A percentile compares a stretch with the other conserved stretches of the same genome.
These are phyloP conservation scores for Schwanniomyces polymorphus DNA, from an alignment of 805 yeast species.

Conservation along the genomic window DNA sequence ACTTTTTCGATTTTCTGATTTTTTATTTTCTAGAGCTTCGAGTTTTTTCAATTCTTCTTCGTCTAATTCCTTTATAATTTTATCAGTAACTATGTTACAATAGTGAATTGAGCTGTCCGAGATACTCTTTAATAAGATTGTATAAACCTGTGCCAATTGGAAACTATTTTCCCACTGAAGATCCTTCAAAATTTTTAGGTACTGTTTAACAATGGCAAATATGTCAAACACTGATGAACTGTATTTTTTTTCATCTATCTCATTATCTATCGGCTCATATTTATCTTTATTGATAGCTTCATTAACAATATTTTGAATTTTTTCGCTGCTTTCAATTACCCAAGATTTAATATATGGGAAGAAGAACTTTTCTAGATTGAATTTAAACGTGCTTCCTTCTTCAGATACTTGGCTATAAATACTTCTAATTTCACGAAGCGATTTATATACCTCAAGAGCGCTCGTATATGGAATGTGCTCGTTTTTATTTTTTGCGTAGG, in stretches of 20 bases:
- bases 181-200: conserved; percentile 53
- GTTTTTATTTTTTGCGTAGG: conserved; percentile 31
- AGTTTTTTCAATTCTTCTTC: conserved; percentile 24
- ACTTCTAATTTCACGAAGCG: conserved; percentile 52
- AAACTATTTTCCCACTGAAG: conserved; percentile 66
- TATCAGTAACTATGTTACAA: conserved; percentile 35
- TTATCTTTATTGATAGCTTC: conserved; percentile 59
- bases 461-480: conserved; percentile 50
- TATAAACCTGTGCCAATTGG: conserved; percentile 63
- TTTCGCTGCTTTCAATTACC: conserved; percentile 46
- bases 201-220: conserved; percentile 60
- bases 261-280: conserved; percentile 51
- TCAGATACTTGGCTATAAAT: conserved; percentile 50
- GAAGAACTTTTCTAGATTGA: conserved; percentile 59
- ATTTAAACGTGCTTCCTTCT: conserved; percentile 41
- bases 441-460: conserved; percentile 55
- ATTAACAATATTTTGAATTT: conserved; percentile 48
- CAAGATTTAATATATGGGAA: conserved; percentile 36
- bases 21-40: conserved; percentile 14
- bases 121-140: conserved; percentile 60
- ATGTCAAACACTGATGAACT: conserved; percentile 70
- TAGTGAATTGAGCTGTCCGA: conserved; percentile 60
- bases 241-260: conserved; percentile 38
- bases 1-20: conserved; percentile 17
- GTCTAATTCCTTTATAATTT: conserved; percentile 44